A percentile compares a stretch with the other conserved stretches of the same genome.
These are phyloP conservation scores for Penicillium atrosanguineum DNA, from an alignment of 495 filamentous ascomycete genomes.

Conservation along the genomic window DNA sequence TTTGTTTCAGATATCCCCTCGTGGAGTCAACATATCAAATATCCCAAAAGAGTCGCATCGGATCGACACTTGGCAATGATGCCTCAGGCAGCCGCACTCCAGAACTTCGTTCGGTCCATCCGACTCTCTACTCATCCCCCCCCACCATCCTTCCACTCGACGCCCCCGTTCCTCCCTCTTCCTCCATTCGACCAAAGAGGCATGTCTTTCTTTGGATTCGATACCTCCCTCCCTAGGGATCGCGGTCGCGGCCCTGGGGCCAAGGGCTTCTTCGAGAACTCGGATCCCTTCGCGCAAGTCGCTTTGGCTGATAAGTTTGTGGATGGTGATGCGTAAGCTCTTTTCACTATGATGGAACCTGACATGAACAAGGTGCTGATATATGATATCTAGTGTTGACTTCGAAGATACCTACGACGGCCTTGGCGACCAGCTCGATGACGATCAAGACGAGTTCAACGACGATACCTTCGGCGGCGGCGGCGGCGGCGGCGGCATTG, in stretches of 20 bases:
- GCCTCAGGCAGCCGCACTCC: conserved; percentile 15
- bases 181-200: conserved; percentile 20
- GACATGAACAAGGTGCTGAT: not conserved
- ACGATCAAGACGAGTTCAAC: conserved; percentile 93
- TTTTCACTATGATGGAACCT: not conserved
- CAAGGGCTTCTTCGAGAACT: conserved; percentile 77
- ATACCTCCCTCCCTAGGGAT: conserved; percentile 63
- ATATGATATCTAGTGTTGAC: conserved; percentile 58
- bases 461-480: conserved; percentile 91
- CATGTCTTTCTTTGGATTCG: conserved; percentile 90
- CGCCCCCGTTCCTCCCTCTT: conserved; percentile 10
- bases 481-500: conserved; percentile 49
- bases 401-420: conserved; percentile 99
- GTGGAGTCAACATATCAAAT: not conserved
- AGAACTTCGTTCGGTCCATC: conserved; percentile 16
- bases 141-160: conserved; percentile 13
- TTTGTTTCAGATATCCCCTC: not conserved
- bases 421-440: conserved; percentile 85
- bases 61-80: conserved; percentile 3
- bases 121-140: conserved; percentile 4
- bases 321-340: conserved; percentile 72
- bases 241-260: conserved; percentile 48
- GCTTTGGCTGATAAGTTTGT: conserved; percentile 52
- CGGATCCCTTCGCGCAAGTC: conserved; percentile 87
- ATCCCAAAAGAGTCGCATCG: not conserved